Evolutionary conservation across 768 basidiomycete species (phyloP).

Genomic region (Xerocomellus amylosporus): DNA sequence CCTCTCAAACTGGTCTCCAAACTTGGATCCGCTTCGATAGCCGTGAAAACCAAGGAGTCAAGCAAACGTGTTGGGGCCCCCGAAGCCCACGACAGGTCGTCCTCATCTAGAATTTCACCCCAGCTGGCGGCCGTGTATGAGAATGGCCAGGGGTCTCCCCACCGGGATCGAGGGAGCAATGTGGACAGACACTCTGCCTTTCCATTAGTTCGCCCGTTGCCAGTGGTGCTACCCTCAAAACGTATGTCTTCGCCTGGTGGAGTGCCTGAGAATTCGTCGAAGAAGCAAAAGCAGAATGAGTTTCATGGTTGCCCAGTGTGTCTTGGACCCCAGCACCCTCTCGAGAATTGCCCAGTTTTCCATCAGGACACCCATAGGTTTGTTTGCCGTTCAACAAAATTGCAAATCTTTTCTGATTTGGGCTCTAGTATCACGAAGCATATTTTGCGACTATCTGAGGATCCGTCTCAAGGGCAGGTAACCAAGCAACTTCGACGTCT

Average conservation of each 20-base stretch:
- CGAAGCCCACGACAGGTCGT: neutral
- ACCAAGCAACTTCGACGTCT: conserved; percentile 41
- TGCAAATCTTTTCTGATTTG: conserved; percentile 5
- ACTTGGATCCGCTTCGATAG: conserved; percentile 14
- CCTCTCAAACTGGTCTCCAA: conserved; percentile 54
- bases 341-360: conserved; percentile 57
- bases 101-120: neutral
- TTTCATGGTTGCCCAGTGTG: conserved; percentile 48
- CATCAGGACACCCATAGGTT: conserved; percentile 54
- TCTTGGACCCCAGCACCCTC: conserved; percentile 39
- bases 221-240: conserved; percentile 31
- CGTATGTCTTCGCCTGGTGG: conserved; percentile 34
- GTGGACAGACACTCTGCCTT: neutral
- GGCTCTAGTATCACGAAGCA: conserved; percentile 40
- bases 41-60: conserved; percentile 11
- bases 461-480: conserved; percentile 35
- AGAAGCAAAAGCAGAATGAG: conserved; percentile 37
- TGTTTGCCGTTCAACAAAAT: conserved; percentile 1
- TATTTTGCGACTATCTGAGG: conserved; percentile 43
- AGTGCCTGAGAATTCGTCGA: conserved; percentile 27
- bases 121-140: neutral
- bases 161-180: neutral
- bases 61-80: neutral
- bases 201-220: neutral
- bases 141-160: neutral